Evolutionary conservation across 2,329 filamentous ascomycete species (phyloP).

Genomic region (Aureobasidium sp.): DNA sequence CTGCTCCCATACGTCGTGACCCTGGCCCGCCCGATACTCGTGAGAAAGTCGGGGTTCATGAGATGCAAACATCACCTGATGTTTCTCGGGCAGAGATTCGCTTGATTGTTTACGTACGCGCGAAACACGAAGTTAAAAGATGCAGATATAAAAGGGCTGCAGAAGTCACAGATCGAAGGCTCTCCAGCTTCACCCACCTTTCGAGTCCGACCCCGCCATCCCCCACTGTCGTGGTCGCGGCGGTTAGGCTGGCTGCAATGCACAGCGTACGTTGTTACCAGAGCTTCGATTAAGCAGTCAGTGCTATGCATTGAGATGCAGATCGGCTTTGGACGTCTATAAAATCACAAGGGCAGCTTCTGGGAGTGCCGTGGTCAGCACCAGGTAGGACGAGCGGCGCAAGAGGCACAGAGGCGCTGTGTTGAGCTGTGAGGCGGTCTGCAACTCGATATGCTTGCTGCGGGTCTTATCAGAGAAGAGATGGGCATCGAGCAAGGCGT

Average conservation of each 20-base stretch:
- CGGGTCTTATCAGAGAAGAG: neutral
- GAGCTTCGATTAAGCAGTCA: conserved; percentile 8
- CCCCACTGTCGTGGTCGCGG: neutral
- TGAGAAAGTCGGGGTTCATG: conserved; percentile 1
- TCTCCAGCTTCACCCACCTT: neutral
- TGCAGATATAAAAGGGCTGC: neutral
- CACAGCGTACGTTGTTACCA: conserved; percentile 6
- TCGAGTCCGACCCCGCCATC: neutral
- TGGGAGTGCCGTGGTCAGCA: neutral
- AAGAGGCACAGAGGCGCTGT: neutral
- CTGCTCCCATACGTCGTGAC: neutral
- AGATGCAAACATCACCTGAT: conserved; percentile 19
- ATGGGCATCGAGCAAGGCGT: neutral
- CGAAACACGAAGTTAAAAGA: neutral
- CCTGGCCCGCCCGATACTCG: neutral
- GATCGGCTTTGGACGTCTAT: neutral
- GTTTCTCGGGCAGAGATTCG: neutral
- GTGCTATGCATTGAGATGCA: neutral
- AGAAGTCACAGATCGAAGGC: neutral
- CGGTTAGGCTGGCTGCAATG: neutral
- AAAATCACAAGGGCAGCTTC: neutral
- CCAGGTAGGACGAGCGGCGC: neutral
- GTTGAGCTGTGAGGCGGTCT: conserved; percentile 7
- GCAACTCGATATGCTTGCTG: neutral
- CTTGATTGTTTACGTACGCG: neutral